Evolutionary conservation across 139 green algal species (phyloP).

Genomic region (Asterochloris sp.): DNA sequence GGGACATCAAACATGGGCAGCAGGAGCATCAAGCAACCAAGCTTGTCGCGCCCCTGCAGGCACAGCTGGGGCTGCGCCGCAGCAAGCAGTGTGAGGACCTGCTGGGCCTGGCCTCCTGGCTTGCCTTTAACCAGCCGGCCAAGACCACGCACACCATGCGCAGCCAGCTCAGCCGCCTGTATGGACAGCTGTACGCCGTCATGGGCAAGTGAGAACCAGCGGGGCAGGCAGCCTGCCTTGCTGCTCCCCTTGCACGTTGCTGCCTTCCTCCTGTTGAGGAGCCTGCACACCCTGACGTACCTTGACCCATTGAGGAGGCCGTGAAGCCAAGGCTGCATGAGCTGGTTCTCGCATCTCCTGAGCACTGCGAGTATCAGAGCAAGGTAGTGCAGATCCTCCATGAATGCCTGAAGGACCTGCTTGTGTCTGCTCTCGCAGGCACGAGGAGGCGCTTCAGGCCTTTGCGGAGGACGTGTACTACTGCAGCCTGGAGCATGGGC

Average conservation of each 20-base stretch:
- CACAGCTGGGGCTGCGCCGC: conserved; percentile 66
- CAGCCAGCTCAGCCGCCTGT: conserved; percentile 69
- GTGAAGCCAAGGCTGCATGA: no score
- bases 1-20: no score
- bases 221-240: neutral
- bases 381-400: no score
- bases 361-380: no score
- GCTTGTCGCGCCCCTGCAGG: conserved; percentile 23
- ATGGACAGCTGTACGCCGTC: conserved; percentile 77
- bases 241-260: neutral
- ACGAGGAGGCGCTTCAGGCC: conserved; percentile 30
- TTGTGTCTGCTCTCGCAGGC: no score
- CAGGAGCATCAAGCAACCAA: neutral
- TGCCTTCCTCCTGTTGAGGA: no score
- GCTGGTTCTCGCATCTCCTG: no score
- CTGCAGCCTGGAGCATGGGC: conserved; percentile 71
- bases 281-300: no score
- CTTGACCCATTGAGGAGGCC: no score
- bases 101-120: conserved; percentile 67
- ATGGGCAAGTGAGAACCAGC: conserved; percentile 32
- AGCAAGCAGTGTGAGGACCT: conserved; percentile 72
- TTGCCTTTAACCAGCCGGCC: conserved; percentile 68
- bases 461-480: conserved; percentile 80
- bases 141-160: conserved; percentile 74
- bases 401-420: no score